A percentile compares a stretch with the other conserved stretches of the same genome.
Evolutionary conservation across 306 rosid species (phyloP).

Genomic region (Acacia acuminata): DNA sequence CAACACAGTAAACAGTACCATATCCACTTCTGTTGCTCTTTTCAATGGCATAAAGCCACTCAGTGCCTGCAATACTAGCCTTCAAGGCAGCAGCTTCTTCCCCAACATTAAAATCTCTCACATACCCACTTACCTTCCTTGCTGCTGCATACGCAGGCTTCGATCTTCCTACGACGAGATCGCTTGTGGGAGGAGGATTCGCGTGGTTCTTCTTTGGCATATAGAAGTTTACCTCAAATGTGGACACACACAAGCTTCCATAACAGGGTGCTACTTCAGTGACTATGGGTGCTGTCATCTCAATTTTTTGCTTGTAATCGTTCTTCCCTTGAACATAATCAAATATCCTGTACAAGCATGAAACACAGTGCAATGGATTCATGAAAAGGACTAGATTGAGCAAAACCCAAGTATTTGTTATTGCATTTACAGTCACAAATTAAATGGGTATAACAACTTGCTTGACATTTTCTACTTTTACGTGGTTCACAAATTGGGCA

Average conservation of each 20-base stretch:
- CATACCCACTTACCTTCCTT: conserved; percentile 64
- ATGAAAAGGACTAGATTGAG: background rate
- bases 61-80: conserved; percentile 59
- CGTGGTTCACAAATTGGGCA: no score
- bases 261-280: conserved; percentile 61
- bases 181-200: conserved; percentile 72
- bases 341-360: conserved; percentile 51
- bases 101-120: conserved; percentile 47
- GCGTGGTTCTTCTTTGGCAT: conserved; percentile 76
- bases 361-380: conserved; percentile 3
- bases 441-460: no score
- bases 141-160: conserved; percentile 57
- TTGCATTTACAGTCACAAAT: no score
- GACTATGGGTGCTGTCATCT: conserved; percentile 88
- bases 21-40: conserved; percentile 46
- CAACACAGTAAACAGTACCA: conserved; percentile 58
- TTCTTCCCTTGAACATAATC: conserved; percentile 83
- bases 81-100: conserved; percentile 68
- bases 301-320: conserved; percentile 55
- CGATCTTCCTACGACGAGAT: conserved; percentile 61
- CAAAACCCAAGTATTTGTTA: background rate
- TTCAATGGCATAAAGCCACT: conserved; percentile 61
- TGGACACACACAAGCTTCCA: conserved; percentile 70
- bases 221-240: conserved; percentile 73
- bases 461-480: no score